A percentile compares a stretch with the other conserved stretches of the same genome.
phyloP scores from a whole-genome alignment of 2,329 filamentous ascomycete genomes.

The Metarhizium brunneum region DNA sequence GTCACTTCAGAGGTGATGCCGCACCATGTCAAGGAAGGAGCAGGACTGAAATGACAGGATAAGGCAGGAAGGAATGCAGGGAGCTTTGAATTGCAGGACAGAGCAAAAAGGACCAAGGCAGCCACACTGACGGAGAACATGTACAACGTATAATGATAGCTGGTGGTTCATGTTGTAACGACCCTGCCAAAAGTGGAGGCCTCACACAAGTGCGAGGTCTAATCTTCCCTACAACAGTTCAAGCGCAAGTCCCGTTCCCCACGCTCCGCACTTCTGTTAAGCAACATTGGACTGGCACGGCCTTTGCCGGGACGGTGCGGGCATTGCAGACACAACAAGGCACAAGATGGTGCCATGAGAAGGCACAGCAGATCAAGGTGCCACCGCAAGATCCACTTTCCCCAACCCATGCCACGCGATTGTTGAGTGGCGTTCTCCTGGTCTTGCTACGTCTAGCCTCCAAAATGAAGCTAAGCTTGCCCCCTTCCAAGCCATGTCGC shows the following conservation, averaged over 20 bases:
- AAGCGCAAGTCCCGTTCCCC: too few species aligned
- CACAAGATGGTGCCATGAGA: background rate
- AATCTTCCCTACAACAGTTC: too few species aligned
- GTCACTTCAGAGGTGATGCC: background rate
- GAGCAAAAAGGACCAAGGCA: too few species aligned
- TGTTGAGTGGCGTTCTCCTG: background rate
- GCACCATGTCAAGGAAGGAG: background rate
- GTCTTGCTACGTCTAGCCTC: background rate
- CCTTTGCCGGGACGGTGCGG: too few species aligned
- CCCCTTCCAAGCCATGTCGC: background rate
- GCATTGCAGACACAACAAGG: background rate
- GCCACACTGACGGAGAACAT: too few species aligned
- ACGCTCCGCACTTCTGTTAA: too few species aligned
- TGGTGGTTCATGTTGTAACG: too few species aligned
- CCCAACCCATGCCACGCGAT: conserved; percentile 1
- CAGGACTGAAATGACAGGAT: background rate
- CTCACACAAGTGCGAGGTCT: too few species aligned
- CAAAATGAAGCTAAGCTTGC: background rate
- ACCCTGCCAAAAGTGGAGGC: too few species aligned
- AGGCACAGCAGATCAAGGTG: background rate
- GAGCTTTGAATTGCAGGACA: too few species aligned
- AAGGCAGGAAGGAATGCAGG: background rate
- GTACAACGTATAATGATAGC: too few species aligned
- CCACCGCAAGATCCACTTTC: background rate
- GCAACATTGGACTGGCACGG: too few species aligned